Base-by-base conservation (phyloP, 345 rosid genomes). In the Cardiospermum halicacabum region DNA sequence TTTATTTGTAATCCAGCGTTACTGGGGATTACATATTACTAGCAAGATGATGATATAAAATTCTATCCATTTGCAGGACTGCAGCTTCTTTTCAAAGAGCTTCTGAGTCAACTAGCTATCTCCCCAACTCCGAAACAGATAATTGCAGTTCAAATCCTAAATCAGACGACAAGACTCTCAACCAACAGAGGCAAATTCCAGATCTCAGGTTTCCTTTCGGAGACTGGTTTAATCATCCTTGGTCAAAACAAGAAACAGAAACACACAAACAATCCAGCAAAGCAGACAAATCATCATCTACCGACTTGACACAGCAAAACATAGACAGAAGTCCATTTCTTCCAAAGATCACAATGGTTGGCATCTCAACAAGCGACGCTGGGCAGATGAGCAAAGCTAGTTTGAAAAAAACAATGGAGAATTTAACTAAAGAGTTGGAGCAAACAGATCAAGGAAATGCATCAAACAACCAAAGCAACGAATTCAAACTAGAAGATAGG, bases 291-390 rank as follows among this genome's bases (percentile, higher is more conserved):
- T 53, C 77, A 37, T 53, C 77, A n/a, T 60, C 75, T 22, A 66
- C 53, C 18, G 82, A 85, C 55, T 24, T 28, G 57, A 50, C 56
- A 56, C 78, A 62, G 53, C 80, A 64, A 39, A 79, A 81, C 68
- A 50, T 77, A 65, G 77, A 75, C 70, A 49, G 55, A 2, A 91
- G 75, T 67, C 97, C 96, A 58, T 87, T 89, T 68, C 89, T 94
- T 74, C 99, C 99, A n/a, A 94, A 85, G 85, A 79, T 94, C 43
- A 94, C 97, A 30, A 91, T 94, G 99, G 96, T 94, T 7, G 99
- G 99, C 12, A 83, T 94, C 75, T 89, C 99, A 56, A 85, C 87
- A 0, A 87, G 87, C 50, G 96, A 91, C 25, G 81, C 81, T 18
- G 95, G 92, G 65, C 81, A 87, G 56, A 77, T 83, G 91, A 91